A percentile compares a stretch with the other conserved stretches of the same genome.
phyloP scores from a whole-genome alignment of 225 moss, liverwort and hornwort genomes.

The Climacium dendroides region DNA sequence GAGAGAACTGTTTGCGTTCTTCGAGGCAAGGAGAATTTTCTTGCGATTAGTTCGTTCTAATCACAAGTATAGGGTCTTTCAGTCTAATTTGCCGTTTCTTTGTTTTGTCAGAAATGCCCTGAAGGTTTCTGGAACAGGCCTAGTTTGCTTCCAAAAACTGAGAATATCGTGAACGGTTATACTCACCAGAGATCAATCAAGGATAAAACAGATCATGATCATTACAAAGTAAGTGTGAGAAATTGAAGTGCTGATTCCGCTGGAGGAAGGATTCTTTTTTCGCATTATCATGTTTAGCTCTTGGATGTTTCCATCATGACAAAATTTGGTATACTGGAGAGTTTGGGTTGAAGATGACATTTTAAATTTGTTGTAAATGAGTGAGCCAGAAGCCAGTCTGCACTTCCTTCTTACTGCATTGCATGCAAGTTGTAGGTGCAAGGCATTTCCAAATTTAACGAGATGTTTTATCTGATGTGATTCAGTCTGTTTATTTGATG shows the following conservation, averaged over 20 bases:
- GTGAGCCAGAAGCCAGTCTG: background rate
- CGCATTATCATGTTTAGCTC: background rate
- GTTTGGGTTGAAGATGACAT: background rate
- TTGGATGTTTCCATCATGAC: background rate
- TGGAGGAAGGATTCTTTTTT: background rate
- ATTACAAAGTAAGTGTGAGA: background rate
- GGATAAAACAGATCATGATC: background rate
- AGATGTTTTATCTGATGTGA: background rate
- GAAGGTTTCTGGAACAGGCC: slow-evolving; percentile 1
- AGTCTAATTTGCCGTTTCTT: background rate
- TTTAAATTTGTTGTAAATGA: background rate
- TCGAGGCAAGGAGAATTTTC: background rate
- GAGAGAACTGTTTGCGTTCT: background rate
- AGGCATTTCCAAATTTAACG: background rate
- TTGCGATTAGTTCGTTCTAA: background rate
- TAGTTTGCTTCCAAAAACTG: background rate
- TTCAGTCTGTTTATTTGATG: background rate
- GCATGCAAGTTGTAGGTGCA: background rate
- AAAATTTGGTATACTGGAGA: background rate
- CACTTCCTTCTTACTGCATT: background rate
- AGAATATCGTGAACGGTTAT: background rate
- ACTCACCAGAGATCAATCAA: background rate
- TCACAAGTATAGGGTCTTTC: background rate
- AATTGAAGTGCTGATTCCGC: background rate
- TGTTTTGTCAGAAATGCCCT: slow-evolving; percentile 14